Evolutionary conservation across 108 stramenopile genomes (phyloP).

Genomic region (Discostella stelligeroides): DNA sequence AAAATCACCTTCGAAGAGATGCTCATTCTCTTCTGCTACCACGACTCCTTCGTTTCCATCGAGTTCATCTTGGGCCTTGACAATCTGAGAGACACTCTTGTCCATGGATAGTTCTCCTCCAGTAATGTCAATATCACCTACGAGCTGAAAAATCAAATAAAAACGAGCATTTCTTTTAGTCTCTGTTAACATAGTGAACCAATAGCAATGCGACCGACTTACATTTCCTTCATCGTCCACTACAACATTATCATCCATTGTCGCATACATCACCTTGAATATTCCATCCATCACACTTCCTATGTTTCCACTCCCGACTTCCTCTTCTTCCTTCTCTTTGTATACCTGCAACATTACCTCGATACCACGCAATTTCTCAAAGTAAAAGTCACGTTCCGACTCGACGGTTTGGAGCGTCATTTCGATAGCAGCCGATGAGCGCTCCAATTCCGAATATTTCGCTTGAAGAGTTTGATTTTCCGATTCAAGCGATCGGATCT

Average conservation of each 20-base stretch:
- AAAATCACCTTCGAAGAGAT: constrained; percentile 2
- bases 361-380: constrained; percentile 93
- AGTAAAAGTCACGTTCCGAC: constrained; percentile 96
- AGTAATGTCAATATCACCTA: constrained; percentile 31
- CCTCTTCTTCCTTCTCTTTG: constrained; percentile 67
- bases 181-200: too few relatives aligned
- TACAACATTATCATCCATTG: constrained; percentile 63
- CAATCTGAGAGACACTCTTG: constrained; percentile 12
- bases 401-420: constrained; percentile 67
- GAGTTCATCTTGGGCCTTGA: constrained; percentile 22
- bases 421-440: constrained; percentile 54
- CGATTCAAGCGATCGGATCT: constrained; percentile 22
- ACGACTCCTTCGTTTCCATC: constrained; percentile 4
- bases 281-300: constrained; percentile 60
- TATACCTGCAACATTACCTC: constrained; percentile 92
- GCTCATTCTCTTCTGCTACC: constrained; percentile 23
- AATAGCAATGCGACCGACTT: too few relatives aligned
- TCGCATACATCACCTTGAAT: constrained; percentile 86
- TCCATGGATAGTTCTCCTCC: constrained; percentile 9
- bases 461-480: constrained; percentile 50
- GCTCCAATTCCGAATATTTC: constrained; percentile 58
- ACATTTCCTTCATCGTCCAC: constrained; percentile 64
- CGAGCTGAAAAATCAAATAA: constrained; percentile 12
- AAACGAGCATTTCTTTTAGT: background rate
- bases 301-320: constrained; percentile 34